Base-by-base conservation (phyloP, 2,329 filamentous ascomycete species). In the Elsinoe ampelina region DNA sequence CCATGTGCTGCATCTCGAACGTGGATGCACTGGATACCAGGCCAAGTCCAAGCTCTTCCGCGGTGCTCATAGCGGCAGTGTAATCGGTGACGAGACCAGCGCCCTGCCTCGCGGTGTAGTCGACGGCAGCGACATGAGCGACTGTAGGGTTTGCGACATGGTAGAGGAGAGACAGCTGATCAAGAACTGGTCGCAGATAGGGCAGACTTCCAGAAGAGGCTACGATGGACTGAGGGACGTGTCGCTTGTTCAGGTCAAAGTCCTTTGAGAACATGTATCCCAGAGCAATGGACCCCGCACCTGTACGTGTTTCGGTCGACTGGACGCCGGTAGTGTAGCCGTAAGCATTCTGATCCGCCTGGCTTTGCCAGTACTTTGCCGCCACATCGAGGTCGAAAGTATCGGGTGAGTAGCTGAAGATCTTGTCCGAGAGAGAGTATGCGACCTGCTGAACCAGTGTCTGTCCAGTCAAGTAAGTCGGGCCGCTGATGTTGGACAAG, bases 221-320 rank as follows among this genome's bases (percentile, higher is more conserved):
- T 61, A 98, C 75, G 61, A 98, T 84, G 13, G 89, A 85, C 78
- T 98, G 93, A 2, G 93, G 92, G 58, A 96, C 84, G 68, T 93
- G 84, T 63, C 91, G 84, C 79, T 93, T 96, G 76, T 81, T 83
- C 66, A 95, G 73, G 70, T 97, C 91, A 67, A 95, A 96, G 73
- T 98, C 93, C 67, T 89, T 89, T 60, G 91, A 96, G 79, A 97
- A 98, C 70, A 97, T 88, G 75, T 98, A 98, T 58, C 93, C 93
- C 50, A 98, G 80, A 19, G 93, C 90, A 68, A 97, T 87, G 62
- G 87, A 84, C 57, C 92, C 93, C 55, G 93, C 93, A 58, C 93
- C 93, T 57, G 86, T 82, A 55, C 93, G 82, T 42, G 91, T 95
- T 76, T 98, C 87, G 67, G 96, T 82, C 20, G 87, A 75, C 59